phyloP scores from a whole-genome alignment of 176 grass and related monocot species.

The Rhynchospora tenuis region DNA sequence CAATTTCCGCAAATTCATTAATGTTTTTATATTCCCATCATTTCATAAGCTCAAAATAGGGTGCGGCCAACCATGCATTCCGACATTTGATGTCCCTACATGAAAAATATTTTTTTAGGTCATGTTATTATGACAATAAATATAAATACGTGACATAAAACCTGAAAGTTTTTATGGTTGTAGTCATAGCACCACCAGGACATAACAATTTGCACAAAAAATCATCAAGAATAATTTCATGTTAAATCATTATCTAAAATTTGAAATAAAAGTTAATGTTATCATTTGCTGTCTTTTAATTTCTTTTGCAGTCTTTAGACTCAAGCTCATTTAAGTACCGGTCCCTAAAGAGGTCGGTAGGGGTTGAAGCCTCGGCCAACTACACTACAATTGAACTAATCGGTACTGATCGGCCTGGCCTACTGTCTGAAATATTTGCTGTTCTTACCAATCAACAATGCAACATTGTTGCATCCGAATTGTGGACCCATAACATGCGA shows the following conservation, averaged over 20 bases:
- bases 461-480: conserved; percentile 74
- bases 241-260: background rate
- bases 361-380: conserved; percentile 31
- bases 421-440: conserved; percentile 87
- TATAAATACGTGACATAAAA: background rate
- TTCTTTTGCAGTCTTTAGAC: conserved; percentile 57
- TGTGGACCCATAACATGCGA: conserved; percentile 74
- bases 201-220: background rate
- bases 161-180: background rate
- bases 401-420: conserved; percentile 64
- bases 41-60: background rate
- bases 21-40: background rate
- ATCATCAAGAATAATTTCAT: background rate
- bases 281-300: background rate
- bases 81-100: background rate
- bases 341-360: conserved; percentile 33
- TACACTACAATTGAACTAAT: conserved; percentile 67
- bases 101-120: background rate
- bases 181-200: background rate
- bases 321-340: conserved; percentile 46
- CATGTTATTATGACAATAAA: background rate
- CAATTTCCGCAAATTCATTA: background rate
- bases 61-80: background rate
- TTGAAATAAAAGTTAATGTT: background rate
- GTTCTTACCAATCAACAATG: conserved; percentile 67